Evolutionary conservation across 805 yeast species (phyloP).

Genomic region (Saccharomycodes ludwigii): DNA sequence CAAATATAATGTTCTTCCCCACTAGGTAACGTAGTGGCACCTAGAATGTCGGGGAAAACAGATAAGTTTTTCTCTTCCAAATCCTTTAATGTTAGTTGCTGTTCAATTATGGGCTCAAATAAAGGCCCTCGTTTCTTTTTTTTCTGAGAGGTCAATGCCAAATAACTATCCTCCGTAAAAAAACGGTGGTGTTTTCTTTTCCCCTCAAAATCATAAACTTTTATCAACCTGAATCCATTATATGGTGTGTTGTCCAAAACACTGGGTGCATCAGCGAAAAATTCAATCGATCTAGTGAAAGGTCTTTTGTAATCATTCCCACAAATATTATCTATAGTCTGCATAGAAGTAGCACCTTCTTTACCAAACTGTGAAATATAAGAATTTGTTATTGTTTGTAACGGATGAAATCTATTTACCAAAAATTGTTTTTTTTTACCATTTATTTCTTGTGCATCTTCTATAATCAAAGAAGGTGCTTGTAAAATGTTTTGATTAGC

Average conservation of each 20-base stretch:
- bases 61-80: background rate
- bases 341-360: slow-evolving; percentile 50
- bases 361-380: slow-evolving; percentile 28
- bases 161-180: slow-evolving; percentile 32
- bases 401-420: slow-evolving; percentile 46
- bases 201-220: slow-evolving; percentile 63
- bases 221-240: slow-evolving; percentile 32
- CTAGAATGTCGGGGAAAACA: background rate
- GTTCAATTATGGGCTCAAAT: background rate
- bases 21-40: background rate
- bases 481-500: slow-evolving; percentile 14
- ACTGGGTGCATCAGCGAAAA: slow-evolving; percentile 29
- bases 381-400: slow-evolving; percentile 51
- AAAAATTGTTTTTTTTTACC: slow-evolving; percentile 9
- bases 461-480: slow-evolving; percentile 15
- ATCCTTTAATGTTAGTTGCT: no score
- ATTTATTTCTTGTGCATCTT: slow-evolving; percentile 8
- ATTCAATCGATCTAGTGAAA: slow-evolving; percentile 38
- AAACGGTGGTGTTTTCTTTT: slow-evolving; percentile 62
- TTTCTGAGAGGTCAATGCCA: slow-evolving; percentile 12
- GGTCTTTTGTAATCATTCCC: slow-evolving; percentile 46
- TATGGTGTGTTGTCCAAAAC: slow-evolving; percentile 17
- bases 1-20: background rate
- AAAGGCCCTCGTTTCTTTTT: slow-evolving; percentile 15
- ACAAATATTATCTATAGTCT: slow-evolving; percentile 33